Percentiles rank a stretch among this genome's conserved stretches.
These are phyloP conservation scores for Vitis vinifera DNA, from an alignment of 164 flowering plant genomes.

Conservation along the genomic window DNA sequence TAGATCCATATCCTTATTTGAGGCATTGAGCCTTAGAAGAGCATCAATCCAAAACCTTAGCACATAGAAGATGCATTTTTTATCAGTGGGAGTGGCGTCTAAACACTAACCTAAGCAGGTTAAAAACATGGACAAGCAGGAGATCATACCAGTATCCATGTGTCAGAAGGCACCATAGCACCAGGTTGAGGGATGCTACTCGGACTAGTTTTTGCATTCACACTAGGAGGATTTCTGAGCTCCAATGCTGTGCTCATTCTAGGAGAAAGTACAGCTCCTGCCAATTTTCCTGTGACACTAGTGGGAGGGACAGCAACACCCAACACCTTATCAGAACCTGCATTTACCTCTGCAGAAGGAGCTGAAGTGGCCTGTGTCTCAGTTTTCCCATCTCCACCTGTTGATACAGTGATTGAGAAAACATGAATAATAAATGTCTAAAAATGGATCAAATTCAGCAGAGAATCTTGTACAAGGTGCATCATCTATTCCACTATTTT, in stretches of 20 bases:
- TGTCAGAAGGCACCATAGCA: constrained; percentile 52
- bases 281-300: constrained; percentile 27
- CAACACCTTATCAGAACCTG: constrained; percentile 23
- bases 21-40: background rate
- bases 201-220: constrained; percentile 33
- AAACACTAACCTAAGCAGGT: no score
- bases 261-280: constrained; percentile 34
- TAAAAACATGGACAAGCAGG: background rate
- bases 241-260: constrained; percentile 41
- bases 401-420: constrained; percentile 2
- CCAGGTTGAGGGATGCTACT: constrained; percentile 30
- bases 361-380: constrained; percentile 24
- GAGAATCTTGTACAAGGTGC: no score
- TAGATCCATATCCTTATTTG: no score
- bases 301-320: constrained; percentile 26
- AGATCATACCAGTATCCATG: constrained; percentile 59
- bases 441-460: no score
- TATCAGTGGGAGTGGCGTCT: no score
- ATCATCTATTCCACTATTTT: no score
- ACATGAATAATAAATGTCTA: background rate
- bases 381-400: constrained; percentile 45
- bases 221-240: constrained; percentile 31
- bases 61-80: no score
- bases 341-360: constrained; percentile 23
- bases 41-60: no score